phyloP scores from a whole-genome alignment of 2,329 filamentous ascomycete species.

The Orbilia quercus region DNA sequence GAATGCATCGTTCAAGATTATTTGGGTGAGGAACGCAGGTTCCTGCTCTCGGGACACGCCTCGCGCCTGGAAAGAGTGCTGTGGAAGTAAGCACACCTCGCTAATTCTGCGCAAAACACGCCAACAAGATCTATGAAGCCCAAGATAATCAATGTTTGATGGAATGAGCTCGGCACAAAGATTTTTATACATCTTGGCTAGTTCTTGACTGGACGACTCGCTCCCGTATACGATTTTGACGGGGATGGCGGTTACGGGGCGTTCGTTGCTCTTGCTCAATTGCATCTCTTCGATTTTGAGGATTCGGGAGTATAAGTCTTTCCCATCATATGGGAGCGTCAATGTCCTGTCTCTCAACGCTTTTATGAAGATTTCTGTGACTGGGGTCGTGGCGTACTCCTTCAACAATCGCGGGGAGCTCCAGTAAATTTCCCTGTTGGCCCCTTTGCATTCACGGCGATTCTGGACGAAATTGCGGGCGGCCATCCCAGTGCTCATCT shows the following conservation, averaged over 20 bases:
- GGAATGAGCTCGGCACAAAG: constrained; percentile 2
- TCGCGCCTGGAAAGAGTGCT: neutral
- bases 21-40: neutral
- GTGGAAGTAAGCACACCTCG: neutral
- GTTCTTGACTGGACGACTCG: neutral
- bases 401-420: neutral
- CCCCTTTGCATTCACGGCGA: neutral
- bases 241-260: neutral
- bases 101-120: neutral
- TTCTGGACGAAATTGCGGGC: constrained; percentile 5
- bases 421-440: constrained; percentile 1
- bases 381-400: neutral
- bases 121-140: constrained; percentile 10
- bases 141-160: neutral
- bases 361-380: neutral
- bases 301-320: neutral
- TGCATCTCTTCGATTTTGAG: neutral
- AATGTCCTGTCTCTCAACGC: neutral
- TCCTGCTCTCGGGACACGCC: constrained; percentile 2
- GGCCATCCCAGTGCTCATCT: constrained; percentile 4
- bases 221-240: neutral
- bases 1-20: constrained; percentile 1
- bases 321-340: neutral
- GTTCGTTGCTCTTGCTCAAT: neutral
- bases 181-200: neutral